Conservation (phyloP, 2,329 filamentous ascomycete species). For the Phoma sp. region DNA sequence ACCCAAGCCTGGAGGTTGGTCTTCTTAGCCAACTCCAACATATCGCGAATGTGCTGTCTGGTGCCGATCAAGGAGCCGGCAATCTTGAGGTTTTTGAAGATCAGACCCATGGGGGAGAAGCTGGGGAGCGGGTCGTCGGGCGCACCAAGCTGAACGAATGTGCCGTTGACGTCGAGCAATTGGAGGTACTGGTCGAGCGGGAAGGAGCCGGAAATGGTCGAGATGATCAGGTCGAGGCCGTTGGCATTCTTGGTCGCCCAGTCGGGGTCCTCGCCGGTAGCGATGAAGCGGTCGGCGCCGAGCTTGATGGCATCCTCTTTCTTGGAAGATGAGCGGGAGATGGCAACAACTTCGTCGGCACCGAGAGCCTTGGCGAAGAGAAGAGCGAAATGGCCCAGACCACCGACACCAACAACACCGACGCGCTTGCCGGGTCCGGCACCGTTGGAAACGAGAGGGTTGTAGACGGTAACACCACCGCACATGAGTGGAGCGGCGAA, state of each 20-base stretch:
- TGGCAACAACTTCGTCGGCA: conserved; percentile 69
- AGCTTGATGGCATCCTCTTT: conserved; percentile 65
- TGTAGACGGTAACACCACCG: conserved; percentile 80
- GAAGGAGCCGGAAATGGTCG: conserved; percentile 65
- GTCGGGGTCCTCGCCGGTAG: conserved; percentile 62
- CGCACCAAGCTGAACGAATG: conserved; percentile 70
- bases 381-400: conserved; percentile 74
- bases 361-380: conserved; percentile 74
- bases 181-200: conserved; percentile 63
- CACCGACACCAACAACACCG: conserved; percentile 75
- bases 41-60: conserved; percentile 65
- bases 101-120: conserved; percentile 60
- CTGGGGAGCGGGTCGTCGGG: conserved; percentile 63
- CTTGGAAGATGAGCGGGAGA: conserved; percentile 67
- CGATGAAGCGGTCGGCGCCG: conserved; percentile 67
- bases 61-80: conserved; percentile 70
- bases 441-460: conserved; percentile 77
- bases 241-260: conserved; percentile 64
- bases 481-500: conserved; percentile 81
- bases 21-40: conserved; percentile 52
- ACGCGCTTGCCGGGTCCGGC: conserved; percentile 79
- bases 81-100: conserved; percentile 64
- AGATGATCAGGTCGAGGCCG: conserved; percentile 65
- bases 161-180: conserved; percentile 65
- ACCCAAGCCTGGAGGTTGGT: conserved; percentile 52